phyloP scores from a whole-genome alignment of 1,284 basidiomycete genomes.

The Singerocomus inundabilis region DNA sequence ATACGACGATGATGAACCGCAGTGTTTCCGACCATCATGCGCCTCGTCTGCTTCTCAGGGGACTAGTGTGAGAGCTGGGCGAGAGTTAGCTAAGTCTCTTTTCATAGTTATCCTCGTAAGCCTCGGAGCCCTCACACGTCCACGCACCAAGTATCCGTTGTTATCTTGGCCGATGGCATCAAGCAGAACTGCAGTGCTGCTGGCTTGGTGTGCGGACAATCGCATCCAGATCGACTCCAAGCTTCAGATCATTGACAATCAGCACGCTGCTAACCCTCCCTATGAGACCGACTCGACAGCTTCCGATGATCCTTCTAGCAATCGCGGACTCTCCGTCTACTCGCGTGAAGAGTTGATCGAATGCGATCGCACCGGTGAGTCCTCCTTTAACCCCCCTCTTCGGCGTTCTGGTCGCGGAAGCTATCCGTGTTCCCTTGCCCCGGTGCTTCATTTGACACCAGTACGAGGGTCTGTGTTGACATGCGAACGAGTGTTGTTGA shows the following conservation, averaged over 20 bases:
- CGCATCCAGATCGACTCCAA: constrained; percentile 46
- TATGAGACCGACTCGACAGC: constrained; percentile 1
- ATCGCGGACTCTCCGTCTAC: constrained; percentile 40
- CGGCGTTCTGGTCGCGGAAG: constrained; percentile 9
- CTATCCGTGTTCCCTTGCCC: not conserved
- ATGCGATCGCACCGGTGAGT: constrained; percentile 40
- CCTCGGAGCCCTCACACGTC: constrained; percentile 19
- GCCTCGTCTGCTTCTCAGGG: not conserved
- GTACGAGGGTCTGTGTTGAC: not conserved
- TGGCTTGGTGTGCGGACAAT: constrained; percentile 48
- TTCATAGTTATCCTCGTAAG: constrained; percentile 19
- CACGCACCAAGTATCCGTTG: not conserved
- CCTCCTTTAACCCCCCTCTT: constrained; percentile 15
- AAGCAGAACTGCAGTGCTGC: constrained; percentile 21
- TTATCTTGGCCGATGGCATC: constrained; percentile 19
- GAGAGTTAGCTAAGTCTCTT: constrained; percentile 23
- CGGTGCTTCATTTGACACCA: not conserved
- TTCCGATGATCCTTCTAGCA: constrained; percentile 15
- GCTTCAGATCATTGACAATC: constrained; percentile 37
- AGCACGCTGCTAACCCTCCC: not conserved
- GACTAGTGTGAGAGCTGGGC: constrained; percentile 2
- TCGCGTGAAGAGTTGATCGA: constrained; percentile 39
- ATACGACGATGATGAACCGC: not conserved
- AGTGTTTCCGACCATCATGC: not conserved
- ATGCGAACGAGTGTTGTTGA: constrained; percentile 1